Percentiles rank a stretch among this genome's conserved stretches.
These are phyloP conservation scores for Nidula microcarpa DNA, from an alignment of 768 basidiomycete species.

Conservation along the genomic window DNA sequence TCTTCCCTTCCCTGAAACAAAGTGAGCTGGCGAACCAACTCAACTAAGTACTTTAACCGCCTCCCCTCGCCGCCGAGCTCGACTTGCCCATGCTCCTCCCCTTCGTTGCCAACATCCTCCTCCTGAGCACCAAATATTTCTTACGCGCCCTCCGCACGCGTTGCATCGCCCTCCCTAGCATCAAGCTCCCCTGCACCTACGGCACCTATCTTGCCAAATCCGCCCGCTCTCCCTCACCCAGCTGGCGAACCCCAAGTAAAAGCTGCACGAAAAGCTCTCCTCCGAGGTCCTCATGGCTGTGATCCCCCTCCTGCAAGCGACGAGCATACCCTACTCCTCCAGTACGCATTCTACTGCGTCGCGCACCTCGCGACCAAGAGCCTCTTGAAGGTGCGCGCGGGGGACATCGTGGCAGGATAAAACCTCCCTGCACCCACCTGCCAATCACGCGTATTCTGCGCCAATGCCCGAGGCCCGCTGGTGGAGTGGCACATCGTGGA, in stretches of 20 bases:
- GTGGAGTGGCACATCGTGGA: conserved; percentile 40
- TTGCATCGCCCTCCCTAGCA: conserved; percentile 44
- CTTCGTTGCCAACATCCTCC: conserved; percentile 50
- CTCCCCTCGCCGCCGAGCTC: conserved; percentile 31
- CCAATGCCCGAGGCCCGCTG: conserved; percentile 31
- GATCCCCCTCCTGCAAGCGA: conserved; percentile 39
- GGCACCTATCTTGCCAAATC: conserved; percentile 27
- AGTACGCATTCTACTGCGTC: conserved; percentile 48
- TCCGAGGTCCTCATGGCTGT: conserved; percentile 40
- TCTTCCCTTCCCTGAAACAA: not conserved
- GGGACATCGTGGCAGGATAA: conserved; percentile 36
- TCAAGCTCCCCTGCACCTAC: conserved; percentile 36
- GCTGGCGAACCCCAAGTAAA: too few species aligned
- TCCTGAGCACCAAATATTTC: conserved; percentile 64
- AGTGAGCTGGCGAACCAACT: not conserved
- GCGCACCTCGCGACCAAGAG: conserved; percentile 36
- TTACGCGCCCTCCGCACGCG: conserved; percentile 48
- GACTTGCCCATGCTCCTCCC: conserved; percentile 32
- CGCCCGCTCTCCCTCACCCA: not conserved
- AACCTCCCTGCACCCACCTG: conserved; percentile 25
- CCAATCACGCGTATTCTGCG: conserved; percentile 20
- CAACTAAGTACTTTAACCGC: conserved; percentile 31
- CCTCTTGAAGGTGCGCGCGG: conserved; percentile 28
- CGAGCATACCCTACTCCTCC: conserved; percentile 35
- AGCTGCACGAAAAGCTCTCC: conserved; percentile 23